Conservation (phyloP, 2,329 filamentous ascomycete species). For the Diaporthe sp. region DNA sequence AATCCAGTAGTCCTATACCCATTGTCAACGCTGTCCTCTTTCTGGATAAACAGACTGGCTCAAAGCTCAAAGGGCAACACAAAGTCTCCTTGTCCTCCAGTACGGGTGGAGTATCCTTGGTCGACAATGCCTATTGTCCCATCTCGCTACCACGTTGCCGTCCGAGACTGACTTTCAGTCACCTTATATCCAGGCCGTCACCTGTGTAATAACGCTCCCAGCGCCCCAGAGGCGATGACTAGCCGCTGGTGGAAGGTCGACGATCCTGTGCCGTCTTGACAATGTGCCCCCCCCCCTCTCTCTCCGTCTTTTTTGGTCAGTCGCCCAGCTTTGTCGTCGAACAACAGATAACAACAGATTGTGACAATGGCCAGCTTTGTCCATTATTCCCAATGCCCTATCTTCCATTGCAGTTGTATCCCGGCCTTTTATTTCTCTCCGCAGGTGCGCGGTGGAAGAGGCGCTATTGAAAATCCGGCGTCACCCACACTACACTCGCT, state of each 20-base stretch:
- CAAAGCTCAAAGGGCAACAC: background rate
- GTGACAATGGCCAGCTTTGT: background rate
- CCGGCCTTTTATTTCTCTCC: background rate
- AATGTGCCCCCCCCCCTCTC: background rate
- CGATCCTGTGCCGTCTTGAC: background rate
- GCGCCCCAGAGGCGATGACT: background rate
- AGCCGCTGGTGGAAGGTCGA: background rate
- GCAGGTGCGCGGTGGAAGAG: background rate
- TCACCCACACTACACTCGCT: background rate
- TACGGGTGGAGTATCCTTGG: too few relatives aligned
- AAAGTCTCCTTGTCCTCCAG: background rate
- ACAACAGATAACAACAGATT: background rate
- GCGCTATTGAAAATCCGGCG: background rate
- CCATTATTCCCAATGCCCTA: background rate
- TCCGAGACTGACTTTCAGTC: too few relatives aligned
- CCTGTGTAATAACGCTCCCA: background rate
- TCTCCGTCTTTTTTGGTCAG: background rate
- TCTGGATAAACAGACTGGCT: background rate
- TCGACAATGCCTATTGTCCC: slow-evolving; percentile 10
- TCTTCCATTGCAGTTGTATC: background rate
- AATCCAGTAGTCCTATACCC: background rate
- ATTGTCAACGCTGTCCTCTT: background rate
- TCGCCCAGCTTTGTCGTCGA: slow-evolving; percentile 11
- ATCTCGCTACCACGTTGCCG: background rate
- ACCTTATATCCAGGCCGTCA: background rate